Evolutionary conservation across 2,329 filamentous ascomycete species (phyloP).

Genomic region (Ceratocystis harringtonii): DNA sequence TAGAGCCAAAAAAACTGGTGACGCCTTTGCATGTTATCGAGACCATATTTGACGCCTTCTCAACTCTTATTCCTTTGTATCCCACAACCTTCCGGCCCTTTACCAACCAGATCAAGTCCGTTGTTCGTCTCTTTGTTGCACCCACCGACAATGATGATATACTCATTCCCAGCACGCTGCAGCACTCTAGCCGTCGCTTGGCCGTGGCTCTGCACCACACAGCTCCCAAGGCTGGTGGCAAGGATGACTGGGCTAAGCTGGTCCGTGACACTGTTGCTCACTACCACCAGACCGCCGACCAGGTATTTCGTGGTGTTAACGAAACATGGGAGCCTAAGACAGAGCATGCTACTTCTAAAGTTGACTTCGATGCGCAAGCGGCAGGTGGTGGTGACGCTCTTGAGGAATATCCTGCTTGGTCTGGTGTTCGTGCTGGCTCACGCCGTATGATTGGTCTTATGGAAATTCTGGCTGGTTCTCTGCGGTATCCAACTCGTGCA

Average conservation of each 20-base stretch:
- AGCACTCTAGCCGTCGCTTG: constrained; percentile 46
- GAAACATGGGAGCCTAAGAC: constrained; percentile 67
- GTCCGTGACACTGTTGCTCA: constrained; percentile 46
- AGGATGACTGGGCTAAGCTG: constrained; percentile 63
- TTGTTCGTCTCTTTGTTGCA: constrained; percentile 46
- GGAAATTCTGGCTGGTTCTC: constrained; percentile 45
- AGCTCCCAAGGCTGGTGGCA: constrained; percentile 61
- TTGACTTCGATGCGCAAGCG: constrained; percentile 34
- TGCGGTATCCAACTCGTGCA: constrained; percentile 48
- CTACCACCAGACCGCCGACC: constrained; percentile 57
- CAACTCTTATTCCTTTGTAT: constrained; percentile 60
- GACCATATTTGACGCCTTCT: constrained; percentile 55
- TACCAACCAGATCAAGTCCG: constrained; percentile 48
- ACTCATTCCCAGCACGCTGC: constrained; percentile 37
- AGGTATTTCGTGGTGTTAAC: constrained; percentile 60
- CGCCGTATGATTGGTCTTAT: constrained; percentile 55
- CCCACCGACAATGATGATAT: constrained; percentile 42
- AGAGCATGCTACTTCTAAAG: constrained; percentile 30
- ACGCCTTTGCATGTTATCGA: constrained; percentile 41
- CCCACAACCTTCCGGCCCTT: constrained; percentile 71
- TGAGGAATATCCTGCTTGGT: constrained; percentile 53
- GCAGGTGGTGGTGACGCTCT: constrained; percentile 30
- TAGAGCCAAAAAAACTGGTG: constrained; percentile 25
- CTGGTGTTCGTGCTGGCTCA: constrained; percentile 56
- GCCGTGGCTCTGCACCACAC: constrained; percentile 62